phyloP scores from a whole-genome alignment of 306 rosid species.

The Cucumis hystrix region DNA sequence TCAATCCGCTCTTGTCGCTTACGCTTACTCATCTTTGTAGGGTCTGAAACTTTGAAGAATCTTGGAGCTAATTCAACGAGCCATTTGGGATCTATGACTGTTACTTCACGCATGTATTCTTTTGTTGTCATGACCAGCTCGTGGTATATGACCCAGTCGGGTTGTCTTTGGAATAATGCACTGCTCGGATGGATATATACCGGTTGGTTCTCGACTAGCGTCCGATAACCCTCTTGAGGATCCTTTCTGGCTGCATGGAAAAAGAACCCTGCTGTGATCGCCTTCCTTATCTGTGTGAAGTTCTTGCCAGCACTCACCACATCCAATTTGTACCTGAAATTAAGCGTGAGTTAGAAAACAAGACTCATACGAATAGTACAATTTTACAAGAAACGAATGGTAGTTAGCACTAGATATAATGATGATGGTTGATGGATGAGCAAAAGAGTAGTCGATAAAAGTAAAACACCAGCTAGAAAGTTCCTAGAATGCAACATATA shows the following conservation, averaged over 20 bases:
- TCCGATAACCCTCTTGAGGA: conserved; percentile 83
- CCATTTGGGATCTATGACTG: conserved; percentile 76
- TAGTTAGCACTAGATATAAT: background rate
- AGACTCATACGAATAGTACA: background rate
- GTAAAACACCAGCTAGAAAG: background rate
- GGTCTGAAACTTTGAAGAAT: conserved; percentile 69
- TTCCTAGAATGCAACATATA: background rate
- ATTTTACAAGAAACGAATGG: background rate
- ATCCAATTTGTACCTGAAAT: conserved; percentile 69
- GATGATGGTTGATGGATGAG: background rate
- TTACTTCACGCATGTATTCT: conserved; percentile 82
- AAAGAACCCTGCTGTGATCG: conserved; percentile 76
- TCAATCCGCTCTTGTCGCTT: conserved; percentile 77
- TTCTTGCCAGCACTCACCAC: conserved; percentile 79
- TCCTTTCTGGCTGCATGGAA: conserved; percentile 76
- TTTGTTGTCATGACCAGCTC: conserved; percentile 88
- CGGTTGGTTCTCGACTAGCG: conserved; percentile 76
- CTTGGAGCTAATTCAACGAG: conserved; percentile 83
- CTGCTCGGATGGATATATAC: conserved; percentile 79
- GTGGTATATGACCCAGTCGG: conserved; percentile 88
- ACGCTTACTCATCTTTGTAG: conserved; percentile 69
- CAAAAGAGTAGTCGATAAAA: background rate
- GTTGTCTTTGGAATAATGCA: conserved; percentile 75
- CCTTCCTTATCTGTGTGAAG: conserved; percentile 67
- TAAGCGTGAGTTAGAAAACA: background rate